Evolutionary conservation across 257 asterid species (phyloP).

Genomic region (Nicotiana tabacum): DNA sequence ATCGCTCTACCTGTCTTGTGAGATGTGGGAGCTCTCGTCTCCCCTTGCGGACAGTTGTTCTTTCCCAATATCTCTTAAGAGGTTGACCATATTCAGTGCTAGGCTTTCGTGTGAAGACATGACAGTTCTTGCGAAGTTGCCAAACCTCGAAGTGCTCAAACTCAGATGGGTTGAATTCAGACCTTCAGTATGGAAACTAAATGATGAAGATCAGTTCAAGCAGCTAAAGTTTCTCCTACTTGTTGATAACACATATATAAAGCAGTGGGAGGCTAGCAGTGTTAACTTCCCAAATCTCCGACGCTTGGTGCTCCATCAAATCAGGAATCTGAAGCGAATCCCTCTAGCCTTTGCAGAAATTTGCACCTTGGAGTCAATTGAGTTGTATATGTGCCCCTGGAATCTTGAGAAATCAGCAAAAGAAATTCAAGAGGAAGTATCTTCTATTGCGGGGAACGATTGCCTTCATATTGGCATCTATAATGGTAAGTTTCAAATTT

Average conservation of each 20-base stretch:
- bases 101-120: not conserved
- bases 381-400: not conserved
- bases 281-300: not conserved
- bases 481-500: not conserved
- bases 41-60: too few relatives aligned
- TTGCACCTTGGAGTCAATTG: not conserved
- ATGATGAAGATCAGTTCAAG: not conserved
- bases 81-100: not conserved
- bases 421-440: not conserved
- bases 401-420: not conserved
- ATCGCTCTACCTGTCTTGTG: not conserved
- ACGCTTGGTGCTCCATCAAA: not conserved
- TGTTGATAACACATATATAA: conserved; percentile 1
- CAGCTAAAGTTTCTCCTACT: not conserved
- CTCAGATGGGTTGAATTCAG: not conserved
- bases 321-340: not conserved
- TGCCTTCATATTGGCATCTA: not conserved
- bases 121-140: not conserved
- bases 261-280: not conserved
- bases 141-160: conserved; percentile 9
- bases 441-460: too few relatives aligned
- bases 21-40: not conserved
- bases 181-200: not conserved
- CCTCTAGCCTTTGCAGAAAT: not conserved
- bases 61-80: not conserved